These are phyloP conservation scores for Lepidium aucheri DNA, from an alignment of 345 rosid species.

Conservation along the genomic window DNA sequence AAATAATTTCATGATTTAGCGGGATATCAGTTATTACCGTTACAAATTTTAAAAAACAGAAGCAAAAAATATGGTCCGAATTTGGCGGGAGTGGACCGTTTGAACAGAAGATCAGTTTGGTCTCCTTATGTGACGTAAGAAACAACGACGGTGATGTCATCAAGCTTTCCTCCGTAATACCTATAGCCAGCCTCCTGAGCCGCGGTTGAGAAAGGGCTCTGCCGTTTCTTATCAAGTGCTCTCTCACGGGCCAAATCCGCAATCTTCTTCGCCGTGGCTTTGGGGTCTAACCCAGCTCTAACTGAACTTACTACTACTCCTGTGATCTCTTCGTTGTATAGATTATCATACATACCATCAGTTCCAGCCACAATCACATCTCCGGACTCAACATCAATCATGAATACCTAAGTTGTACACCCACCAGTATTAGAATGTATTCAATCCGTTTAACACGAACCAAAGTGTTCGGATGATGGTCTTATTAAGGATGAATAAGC, in stretches of 20 bases:
- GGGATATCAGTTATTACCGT: neutral
- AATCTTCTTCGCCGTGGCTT: conserved; percentile 68
- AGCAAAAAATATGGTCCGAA: neutral
- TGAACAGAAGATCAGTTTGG: neutral
- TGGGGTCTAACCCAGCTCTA: conserved; percentile 67
- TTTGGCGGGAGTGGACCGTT: conserved; percentile 6
- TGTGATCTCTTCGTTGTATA: conserved; percentile 73
- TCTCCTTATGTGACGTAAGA: conserved; percentile 42
- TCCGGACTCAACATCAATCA: conserved; percentile 59
- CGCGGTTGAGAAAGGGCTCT: conserved; percentile 79
- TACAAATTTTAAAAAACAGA: neutral
- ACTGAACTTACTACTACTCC: conserved; percentile 65
- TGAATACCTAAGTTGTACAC: conserved; percentile 48
- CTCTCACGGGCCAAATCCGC: conserved; percentile 80
- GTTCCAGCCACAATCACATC: conserved; percentile 90
- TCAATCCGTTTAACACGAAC: neutral
- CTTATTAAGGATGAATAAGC: neutral
- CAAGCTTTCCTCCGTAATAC: conserved; percentile 92
- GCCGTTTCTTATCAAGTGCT: conserved; percentile 63
- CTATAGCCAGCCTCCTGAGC: conserved; percentile 95
- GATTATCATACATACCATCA: conserved; percentile 91
- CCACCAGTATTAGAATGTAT: neutral
- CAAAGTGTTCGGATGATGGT: neutral
- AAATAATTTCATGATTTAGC: neutral
- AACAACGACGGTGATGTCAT: conserved; percentile 88